phyloP scores from a whole-genome alignment of 345 rosid species.

The Clausena lansium region DNA sequence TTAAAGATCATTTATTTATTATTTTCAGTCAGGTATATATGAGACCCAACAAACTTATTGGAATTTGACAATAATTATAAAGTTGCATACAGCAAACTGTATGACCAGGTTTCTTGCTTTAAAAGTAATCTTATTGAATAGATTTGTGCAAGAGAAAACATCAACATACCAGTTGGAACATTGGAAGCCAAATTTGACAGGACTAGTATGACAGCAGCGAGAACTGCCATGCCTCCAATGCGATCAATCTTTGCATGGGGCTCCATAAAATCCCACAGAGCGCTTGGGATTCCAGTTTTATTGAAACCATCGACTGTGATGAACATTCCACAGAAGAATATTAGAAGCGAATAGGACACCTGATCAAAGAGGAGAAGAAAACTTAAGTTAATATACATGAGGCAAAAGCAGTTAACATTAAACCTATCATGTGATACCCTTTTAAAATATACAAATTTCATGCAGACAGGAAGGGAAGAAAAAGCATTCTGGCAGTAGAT shows the following conservation, averaged over 20 bases:
- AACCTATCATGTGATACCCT: neutral
- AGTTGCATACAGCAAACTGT: neutral
- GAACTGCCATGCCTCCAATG: slow-evolving; percentile 52
- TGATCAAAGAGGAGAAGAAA: slow-evolving; percentile 24
- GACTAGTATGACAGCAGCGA: slow-evolving; percentile 58
- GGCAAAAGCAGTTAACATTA: neutral
- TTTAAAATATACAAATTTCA: neutral
- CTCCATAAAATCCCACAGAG: slow-evolving; percentile 76
- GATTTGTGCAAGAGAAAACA: neutral
- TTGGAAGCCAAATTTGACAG: slow-evolving; percentile 83
- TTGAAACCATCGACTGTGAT: slow-evolving; percentile 83
- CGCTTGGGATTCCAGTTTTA: slow-evolving; percentile 77
- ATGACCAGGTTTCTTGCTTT: neutral
- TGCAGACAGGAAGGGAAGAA: neutral
- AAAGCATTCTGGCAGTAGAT: neutral
- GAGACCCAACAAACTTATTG: neutral
- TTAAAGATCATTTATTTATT: neutral
- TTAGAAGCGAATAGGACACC: slow-evolving; percentile 78
- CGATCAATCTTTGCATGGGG: slow-evolving; percentile 54
- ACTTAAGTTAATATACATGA: neutral
- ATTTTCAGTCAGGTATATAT: neutral
- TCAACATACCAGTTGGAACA: slow-evolving; percentile 72
- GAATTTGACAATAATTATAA: neutral
- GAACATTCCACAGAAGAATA: slow-evolving; percentile 91
- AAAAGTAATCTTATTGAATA: neutral